Percentiles rank a stretch among this genome's conserved stretches.
Conservation (phyloP, 768 basidiomycete genomes). For the Candolleomyces eurysporus region DNA sequence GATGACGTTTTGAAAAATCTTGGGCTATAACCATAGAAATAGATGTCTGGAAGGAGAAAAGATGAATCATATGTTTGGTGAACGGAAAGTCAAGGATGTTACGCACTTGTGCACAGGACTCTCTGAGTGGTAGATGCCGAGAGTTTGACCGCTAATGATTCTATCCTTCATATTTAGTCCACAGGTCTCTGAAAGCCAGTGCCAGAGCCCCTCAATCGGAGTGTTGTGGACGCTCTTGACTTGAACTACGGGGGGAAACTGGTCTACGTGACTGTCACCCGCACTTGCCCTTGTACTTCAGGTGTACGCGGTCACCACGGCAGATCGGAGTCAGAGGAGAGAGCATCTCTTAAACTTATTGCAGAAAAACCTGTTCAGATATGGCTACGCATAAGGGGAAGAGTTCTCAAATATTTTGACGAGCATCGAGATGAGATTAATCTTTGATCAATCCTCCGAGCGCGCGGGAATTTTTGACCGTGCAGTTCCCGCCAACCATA, state of each 20-base stretch:
- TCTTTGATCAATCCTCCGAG: too few relatives aligned
- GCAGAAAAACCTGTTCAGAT: too few relatives aligned
- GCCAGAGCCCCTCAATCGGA: background rate
- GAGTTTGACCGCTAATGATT: background rate
- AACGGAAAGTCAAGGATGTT: background rate
- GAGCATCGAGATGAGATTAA: too few relatives aligned
- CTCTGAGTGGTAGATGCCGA: background rate
- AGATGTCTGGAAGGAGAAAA: constrained; percentile 6
- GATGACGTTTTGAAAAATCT: constrained; percentile 22
- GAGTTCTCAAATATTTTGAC: too few relatives aligned
- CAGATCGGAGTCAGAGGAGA: too few relatives aligned
- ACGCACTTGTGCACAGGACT: background rate
- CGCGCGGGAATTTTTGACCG: too few relatives aligned
- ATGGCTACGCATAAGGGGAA: too few relatives aligned
- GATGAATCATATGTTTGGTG: background rate
- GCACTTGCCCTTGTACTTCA: too few relatives aligned
- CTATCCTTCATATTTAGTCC: background rate
- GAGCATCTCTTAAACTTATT: too few relatives aligned
- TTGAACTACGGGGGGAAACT: background rate
- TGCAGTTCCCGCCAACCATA: too few relatives aligned
- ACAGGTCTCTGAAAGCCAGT: background rate
- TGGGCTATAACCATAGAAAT: constrained; percentile 28
- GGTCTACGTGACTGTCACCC: background rate
- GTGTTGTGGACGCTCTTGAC: background rate
- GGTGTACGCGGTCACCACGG: too few relatives aligned